phyloP scores from a whole-genome alignment of 1,284 basidiomycete species.

The Moesziomyces sp. region DNA sequence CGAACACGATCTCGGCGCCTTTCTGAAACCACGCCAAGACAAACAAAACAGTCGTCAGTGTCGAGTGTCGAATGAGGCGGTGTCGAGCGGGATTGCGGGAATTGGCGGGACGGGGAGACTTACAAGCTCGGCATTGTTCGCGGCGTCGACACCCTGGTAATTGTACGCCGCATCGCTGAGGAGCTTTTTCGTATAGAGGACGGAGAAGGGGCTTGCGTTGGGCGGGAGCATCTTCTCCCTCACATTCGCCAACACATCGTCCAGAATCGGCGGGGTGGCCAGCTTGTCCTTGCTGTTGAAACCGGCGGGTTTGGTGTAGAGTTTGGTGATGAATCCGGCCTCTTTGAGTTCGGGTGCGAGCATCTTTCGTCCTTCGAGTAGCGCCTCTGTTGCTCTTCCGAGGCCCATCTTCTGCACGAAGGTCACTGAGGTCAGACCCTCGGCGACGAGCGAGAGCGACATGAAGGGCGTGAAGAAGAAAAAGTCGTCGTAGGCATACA shows the following conservation, averaged over 20 bases:
- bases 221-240: constrained; percentile 44
- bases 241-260: constrained; percentile 34
- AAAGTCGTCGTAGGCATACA: constrained; percentile 54
- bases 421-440: constrained; percentile 43
- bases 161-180: constrained; percentile 49
- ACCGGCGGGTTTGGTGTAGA: constrained; percentile 30
- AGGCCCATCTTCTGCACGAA: constrained; percentile 50
- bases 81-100: background rate
- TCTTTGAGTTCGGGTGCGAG: constrained; percentile 37
- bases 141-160: constrained; percentile 24
- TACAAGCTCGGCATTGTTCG: constrained; percentile 52
- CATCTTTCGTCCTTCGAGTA: constrained; percentile 50
- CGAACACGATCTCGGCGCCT: constrained; percentile 50
- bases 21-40: constrained; percentile 7
- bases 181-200: constrained; percentile 54
- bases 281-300: constrained; percentile 27
- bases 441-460: constrained; percentile 48
- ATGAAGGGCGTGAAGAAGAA: constrained; percentile 56
- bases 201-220: constrained; percentile 36
- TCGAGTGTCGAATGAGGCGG: background rate
- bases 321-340: constrained; percentile 49
- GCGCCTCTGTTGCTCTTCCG: constrained; percentile 48
- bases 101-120: constrained; percentile 8
- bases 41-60: background rate
- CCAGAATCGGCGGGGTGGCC: constrained; percentile 37